Evolutionary conservation across 495 filamentous ascomycete genomes (phyloP).

Genomic region (Aspergillus coremiiformis): DNA sequence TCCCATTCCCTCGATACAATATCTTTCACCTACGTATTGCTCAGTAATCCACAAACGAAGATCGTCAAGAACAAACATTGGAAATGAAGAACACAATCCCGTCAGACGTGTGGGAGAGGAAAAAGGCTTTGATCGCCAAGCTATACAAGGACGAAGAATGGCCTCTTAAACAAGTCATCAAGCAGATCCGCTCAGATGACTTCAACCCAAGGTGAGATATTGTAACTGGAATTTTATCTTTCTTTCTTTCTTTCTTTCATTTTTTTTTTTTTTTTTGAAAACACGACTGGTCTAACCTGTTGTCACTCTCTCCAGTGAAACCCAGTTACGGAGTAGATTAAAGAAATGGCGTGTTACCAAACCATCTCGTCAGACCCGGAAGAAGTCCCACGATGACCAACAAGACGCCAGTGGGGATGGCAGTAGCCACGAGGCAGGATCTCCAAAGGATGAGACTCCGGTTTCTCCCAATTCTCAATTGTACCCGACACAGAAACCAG

Average conservation of each 20-base stretch:
- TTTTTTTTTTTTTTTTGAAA: too few species aligned
- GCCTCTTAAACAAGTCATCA: constrained; percentile 45
- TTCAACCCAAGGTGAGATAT: constrained; percentile 41
- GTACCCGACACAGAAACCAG: constrained; percentile 1
- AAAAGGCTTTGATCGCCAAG: constrained; percentile 40
- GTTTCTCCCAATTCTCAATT: constrained; percentile 9
- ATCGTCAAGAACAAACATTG: not conserved
- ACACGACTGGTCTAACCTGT: not conserved
- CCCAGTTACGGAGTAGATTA: constrained; percentile 39
- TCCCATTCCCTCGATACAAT: not conserved
- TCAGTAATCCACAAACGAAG: not conserved
- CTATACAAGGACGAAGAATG: constrained; percentile 46
- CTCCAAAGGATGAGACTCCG: constrained; percentile 15
- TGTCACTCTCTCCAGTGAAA: constrained; percentile 26
- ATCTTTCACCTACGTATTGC: not conserved
- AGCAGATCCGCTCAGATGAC: constrained; percentile 41
- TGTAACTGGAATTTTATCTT: not conserved
- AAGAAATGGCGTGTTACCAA: constrained; percentile 47
- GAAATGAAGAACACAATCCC: constrained; percentile 43
- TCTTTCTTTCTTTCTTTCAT: too few species aligned
- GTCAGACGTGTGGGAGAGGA: constrained; percentile 44
- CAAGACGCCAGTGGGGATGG: constrained; percentile 22
- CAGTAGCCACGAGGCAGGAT: constrained; percentile 17
- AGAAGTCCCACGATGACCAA: constrained; percentile 31
- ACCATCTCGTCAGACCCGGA: constrained; percentile 40